Evolutionary conservation across 2,329 filamentous ascomycete genomes (phyloP), one percentile per base, ranked within the genome.

Genomic region (Ophiostoma perfectum): DNA sequence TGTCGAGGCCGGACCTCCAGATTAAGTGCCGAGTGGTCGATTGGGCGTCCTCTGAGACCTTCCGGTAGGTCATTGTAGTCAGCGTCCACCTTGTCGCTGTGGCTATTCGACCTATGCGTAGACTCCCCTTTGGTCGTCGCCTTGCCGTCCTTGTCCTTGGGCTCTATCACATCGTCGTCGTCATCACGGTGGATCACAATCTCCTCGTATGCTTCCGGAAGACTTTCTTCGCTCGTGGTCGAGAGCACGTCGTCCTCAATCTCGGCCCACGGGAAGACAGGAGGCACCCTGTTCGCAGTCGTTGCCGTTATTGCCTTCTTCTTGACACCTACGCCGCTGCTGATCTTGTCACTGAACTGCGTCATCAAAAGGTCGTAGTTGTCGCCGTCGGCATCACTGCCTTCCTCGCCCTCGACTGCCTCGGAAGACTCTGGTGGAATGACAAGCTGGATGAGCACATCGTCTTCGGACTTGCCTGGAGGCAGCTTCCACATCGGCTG

Each of bases 91-190:
- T 42, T 42, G 38, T 63, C 60, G 16, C 42, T n/a, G 60, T 62
- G 16, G 12, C 11, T 36, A 27, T 18, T 58, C 27, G 27, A 27
- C 38, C 27, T 27, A 18, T 18, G 1, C 16, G 47, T 18, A 52
- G 47, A 16, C 47, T 49, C 39, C 7, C 7, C 14, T n/a, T 64
- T 52, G 7, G 42, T 42, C 42, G 6, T 44, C 7, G 27, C 44
- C 42, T 49, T 49, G 42, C 9, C 27, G 6, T 81, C 16, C 78
- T 82, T 2, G 79, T 27, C 27, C 27, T 27, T 27, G 27, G 27
- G 27, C 27, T 27, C 27, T 27, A 27, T 27, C 27, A 27, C 27
- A 27, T 81, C 3, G 72, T 88, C 0, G 75, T 88, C 7, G 44
- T 64, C 55, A 2, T 70, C 64, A 3, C 65, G 44, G 18, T 66